phyloP scores from a whole-genome alignment of 176 grass and related monocot species.

The Avena insularis region DNA sequence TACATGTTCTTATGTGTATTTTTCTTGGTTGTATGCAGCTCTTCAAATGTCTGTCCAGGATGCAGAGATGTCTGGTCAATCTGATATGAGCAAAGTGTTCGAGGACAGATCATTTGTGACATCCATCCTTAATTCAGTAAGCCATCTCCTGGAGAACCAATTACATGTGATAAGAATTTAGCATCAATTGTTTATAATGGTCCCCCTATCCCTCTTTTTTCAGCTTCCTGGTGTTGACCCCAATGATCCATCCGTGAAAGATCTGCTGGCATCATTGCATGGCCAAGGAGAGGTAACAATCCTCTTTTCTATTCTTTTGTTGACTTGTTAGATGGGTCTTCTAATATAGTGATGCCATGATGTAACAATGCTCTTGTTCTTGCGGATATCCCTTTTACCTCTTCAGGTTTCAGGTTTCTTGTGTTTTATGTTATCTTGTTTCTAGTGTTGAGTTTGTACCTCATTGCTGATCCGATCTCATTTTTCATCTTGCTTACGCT shows the following conservation, averaged over 20 bases:
- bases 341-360: not conserved
- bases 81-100: conserved; percentile 90
- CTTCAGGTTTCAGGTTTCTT: not conserved
- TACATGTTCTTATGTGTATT: conserved; percentile 34
- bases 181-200: conserved; percentile 13
- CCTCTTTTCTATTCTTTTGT: not conserved
- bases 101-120: conserved; percentile 96
- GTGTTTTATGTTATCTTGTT: not conserved
- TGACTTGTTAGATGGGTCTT: conserved; percentile 26
- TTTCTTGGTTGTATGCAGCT: conserved; percentile 50
- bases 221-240: conserved; percentile 99
- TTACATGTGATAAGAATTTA: conserved; percentile 15
- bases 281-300: conserved; percentile 70
- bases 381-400: not conserved
- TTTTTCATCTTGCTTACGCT: conserved; percentile 9
- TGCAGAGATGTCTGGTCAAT: conserved; percentile 51
- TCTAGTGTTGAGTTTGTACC: not conserved
- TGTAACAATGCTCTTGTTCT: not conserved
- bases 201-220: not conserved
- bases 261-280: conserved; percentile 88
- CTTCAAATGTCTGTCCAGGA: conserved; percentile 99
- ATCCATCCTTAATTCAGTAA: conserved; percentile 92
- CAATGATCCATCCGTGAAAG: conserved; percentile 95
- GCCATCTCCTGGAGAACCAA: conserved; percentile 17
- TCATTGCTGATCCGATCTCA: not conserved